phyloP scores from a whole-genome alignment of 106 monocot genomes.

The Dendrobium catenatum region DNA sequence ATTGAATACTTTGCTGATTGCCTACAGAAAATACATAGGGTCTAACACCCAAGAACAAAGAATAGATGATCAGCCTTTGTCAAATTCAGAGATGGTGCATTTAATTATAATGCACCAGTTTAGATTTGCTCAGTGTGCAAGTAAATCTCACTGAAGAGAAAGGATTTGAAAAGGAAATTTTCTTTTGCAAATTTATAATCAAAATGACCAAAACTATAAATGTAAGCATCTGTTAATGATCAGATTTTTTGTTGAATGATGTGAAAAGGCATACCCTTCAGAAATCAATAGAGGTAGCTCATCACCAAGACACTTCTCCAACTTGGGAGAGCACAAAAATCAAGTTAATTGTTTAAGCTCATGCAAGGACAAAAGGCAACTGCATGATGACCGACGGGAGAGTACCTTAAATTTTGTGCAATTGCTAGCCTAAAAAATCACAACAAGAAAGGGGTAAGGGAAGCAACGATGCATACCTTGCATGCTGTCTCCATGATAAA shows the following conservation, averaged over 20 bases:
- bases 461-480: conserved; percentile 43
- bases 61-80: neutral
- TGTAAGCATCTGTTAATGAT: neutral
- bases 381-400: neutral
- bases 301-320: neutral
- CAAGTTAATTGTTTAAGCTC: neutral
- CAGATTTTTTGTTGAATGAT: neutral
- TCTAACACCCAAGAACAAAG: neutral
- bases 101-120: neutral
- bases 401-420: neutral
- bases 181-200: neutral
- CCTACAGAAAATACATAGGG: neutral
- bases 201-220: neutral
- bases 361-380: neutral
- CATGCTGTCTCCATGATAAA: conserved; percentile 87
- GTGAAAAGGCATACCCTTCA: neutral
- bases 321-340: neutral
- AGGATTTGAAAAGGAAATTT: neutral
- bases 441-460: neutral
- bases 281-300: neutral
- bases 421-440: neutral
- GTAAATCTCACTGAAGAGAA: neutral
- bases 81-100: neutral
- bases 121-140: neutral
- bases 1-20: neutral